Evolutionary conservation across 2,329 filamentous ascomycete genomes (phyloP), one percentile per base, ranked within the genome.

Genomic region (Colletotrichum filicis): DNA sequence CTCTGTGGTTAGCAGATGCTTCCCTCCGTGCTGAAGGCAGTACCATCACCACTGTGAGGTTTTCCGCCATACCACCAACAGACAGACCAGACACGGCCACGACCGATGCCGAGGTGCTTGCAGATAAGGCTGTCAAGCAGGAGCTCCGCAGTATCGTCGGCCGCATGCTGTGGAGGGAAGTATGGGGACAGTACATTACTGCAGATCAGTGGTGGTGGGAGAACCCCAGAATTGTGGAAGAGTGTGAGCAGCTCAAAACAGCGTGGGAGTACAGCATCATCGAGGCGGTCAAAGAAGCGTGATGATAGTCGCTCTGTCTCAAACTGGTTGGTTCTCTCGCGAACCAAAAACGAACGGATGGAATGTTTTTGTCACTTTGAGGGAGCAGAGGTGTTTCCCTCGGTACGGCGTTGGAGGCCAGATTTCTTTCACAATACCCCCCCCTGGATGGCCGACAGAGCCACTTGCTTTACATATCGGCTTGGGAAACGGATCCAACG

Each of bases 141-240:
- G 85, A 90, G 76, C 82, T 92, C 4, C 85, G 86, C 68, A 88
- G 84, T 68, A 79, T 87, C 2, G 83, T 89, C 1, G 89, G 89
- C 0, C 85, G 89, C 46, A 86, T 89, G 83, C 80, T 92, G 22
- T 92, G 90, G 90, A 85, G 85, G 76, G 87, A 91, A 76, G 85
- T 90, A 14, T 92, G 90, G 90, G 90, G 90, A 0, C 77, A 78
- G 3, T 87, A 85, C 71, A 85, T 90, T 9, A 84, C 83, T 3
- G 84, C 84, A 0, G 79, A 85, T 7, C 82, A 78, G 56, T 91
- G 89, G 89, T 92, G 90, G 90, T 92, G 90, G 90, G 88, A 92
- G 55, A 87, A 91, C 37, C 79, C 82, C 14, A 83, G 80, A 1
- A 89, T 88, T 69, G 80, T 90, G 2, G 83, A 87, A 53, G 90